These are phyloP conservation scores for Dichomitus squalens DNA, from an alignment of 1,284 basidiomycete genomes.

Conservation along the genomic window DNA sequence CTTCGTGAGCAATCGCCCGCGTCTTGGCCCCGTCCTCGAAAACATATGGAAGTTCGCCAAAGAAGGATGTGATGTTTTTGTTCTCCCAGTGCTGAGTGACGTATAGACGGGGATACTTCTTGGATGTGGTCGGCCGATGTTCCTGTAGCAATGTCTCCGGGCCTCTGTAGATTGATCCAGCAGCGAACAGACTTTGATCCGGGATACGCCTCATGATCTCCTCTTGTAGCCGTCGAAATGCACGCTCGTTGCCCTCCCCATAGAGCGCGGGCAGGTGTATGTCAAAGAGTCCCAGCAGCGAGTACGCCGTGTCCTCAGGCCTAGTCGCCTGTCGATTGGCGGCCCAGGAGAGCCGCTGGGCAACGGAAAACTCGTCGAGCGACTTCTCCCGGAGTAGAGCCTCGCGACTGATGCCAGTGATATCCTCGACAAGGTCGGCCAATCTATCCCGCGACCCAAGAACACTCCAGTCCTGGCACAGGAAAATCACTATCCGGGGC, in stretches of 20 bases:
- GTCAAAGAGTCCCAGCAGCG: not conserved
- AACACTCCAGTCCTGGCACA: not conserved
- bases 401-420: not conserved
- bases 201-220: no score
- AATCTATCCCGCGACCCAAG: not conserved
- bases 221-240: no score
- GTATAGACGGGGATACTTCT: no score
- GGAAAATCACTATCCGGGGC: not conserved
- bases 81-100: no score
- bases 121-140: no score
- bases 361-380: not conserved
- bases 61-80: no score
- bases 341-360: not conserved
- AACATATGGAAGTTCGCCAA: no score
- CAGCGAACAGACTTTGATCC: not conserved
- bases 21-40: no score
- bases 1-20: no score
- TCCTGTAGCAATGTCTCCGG: no score
- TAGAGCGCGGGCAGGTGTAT: not conserved
- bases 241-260: not conserved
- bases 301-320: slow-evolving; percentile 1
- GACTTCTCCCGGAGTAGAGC: not conserved
- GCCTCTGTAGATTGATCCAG: no score
- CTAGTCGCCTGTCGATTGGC: not conserved
- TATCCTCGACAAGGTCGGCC: not conserved